A percentile compares a stretch with the other conserved stretches of the same genome.
Evolutionary conservation across 176 grass and related monocot genomes (phyloP).

Genomic region (Zea mays): DNA sequence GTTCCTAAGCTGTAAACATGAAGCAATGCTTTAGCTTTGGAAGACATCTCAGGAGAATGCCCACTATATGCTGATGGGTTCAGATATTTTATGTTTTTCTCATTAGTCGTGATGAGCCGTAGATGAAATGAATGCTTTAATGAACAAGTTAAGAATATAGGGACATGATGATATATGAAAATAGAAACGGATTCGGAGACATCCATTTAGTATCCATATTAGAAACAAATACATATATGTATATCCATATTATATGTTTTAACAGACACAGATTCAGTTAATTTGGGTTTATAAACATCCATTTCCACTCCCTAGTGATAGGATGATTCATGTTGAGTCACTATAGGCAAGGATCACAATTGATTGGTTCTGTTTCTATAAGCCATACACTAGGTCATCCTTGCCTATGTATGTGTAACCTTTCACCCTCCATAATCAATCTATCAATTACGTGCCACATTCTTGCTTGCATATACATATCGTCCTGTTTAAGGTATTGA

Average conservation of each 20-base stretch:
- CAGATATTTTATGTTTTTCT: constrained; percentile 12
- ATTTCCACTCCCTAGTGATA: background rate
- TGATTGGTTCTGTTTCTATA: background rate
- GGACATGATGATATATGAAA: background rate
- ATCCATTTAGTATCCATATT: background rate
- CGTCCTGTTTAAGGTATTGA: background rate
- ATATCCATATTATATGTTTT: background rate
- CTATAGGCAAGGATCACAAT: background rate
- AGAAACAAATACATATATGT: background rate
- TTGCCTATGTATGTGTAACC: background rate
- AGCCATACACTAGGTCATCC: background rate
- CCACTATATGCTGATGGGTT: background rate
- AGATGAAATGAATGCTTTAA: background rate
- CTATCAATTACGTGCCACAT: background rate
- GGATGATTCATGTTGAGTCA: background rate
- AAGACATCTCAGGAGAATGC: background rate
- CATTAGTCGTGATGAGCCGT: background rate
- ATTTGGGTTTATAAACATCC: background rate
- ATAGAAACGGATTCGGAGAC: background rate
- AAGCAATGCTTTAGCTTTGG: background rate
- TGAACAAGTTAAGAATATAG: background rate
- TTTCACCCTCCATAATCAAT: background rate
- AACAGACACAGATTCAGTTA: background rate
- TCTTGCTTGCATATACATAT: background rate
- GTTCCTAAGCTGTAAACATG: background rate